Conservation (phyloP, 805 yeast genomes). For the Starmerella stigmatis region DNA sequence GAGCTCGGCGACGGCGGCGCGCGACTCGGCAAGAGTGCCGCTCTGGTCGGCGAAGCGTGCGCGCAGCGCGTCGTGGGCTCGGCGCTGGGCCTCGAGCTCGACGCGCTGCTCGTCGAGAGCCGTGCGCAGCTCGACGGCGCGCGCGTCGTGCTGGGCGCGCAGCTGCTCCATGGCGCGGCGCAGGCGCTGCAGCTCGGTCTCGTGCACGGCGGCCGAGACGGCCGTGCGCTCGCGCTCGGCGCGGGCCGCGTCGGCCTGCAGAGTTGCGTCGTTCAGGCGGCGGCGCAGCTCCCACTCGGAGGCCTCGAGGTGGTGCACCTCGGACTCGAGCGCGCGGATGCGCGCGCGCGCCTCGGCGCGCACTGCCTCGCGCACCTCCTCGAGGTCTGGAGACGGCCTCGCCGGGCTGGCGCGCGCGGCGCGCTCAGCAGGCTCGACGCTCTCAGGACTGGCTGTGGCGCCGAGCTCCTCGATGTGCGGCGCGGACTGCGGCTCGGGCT, state of each 20-base stretch:
- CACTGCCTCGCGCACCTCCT: not conserved
- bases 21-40: slow-evolving; percentile 9
- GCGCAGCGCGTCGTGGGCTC: slow-evolving; percentile 7
- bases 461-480: not conserved
- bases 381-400: not conserved
- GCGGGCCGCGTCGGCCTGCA: slow-evolving; percentile 11
- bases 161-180: slow-evolving; percentile 3
- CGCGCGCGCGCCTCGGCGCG: not conserved
- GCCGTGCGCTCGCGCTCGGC: slow-evolving; percentile 6
- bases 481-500: too few relatives aligned
- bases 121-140: slow-evolving; percentile 9
- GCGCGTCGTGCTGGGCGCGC: slow-evolving; percentile 8
- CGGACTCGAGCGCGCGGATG: slow-evolving; percentile 5
- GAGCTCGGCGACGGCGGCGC: slow-evolving; percentile 9
- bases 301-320: slow-evolving; percentile 10
- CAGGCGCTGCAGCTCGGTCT: slow-evolving; percentile 4
- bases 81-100: slow-evolving; percentile 10
- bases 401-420: too few relatives aligned
- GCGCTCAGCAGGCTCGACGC: not conserved
- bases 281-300: slow-evolving; percentile 13
- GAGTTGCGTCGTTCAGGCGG: slow-evolving; percentile 3
- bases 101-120: not conserved
- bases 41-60: slow-evolving; percentile 10
- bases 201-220: not conserved
- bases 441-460: too few relatives aligned